These are phyloP conservation scores for Cyclostephanos invisitatus DNA, from an alignment of 108 stramenopile genomes.

Conservation along the genomic window DNA sequence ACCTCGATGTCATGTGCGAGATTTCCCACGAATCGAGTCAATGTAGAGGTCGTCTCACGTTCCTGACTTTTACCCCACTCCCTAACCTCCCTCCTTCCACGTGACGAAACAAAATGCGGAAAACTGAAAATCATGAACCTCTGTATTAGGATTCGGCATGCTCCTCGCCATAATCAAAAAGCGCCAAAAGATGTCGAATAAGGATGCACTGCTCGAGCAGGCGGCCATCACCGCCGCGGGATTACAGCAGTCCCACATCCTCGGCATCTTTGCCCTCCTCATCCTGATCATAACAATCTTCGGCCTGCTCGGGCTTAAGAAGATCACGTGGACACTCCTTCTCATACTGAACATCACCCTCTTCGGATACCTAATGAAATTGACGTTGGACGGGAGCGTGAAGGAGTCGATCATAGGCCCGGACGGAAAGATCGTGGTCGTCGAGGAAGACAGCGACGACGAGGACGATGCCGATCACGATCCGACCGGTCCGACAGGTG, in stretches of 20 bases:
- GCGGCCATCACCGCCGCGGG: slow-evolving; percentile 84
- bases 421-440: slow-evolving; percentile 65
- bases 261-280: slow-evolving; percentile 70
- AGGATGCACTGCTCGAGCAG: slow-evolving; percentile 85
- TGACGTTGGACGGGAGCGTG: slow-evolving; percentile 70
- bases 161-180: slow-evolving; percentile 66
- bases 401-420: slow-evolving; percentile 82
- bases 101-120: neutral
- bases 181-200: slow-evolving; percentile 82
- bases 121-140: too few relatives aligned
- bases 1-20: neutral
- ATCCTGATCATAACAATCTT: slow-evolving; percentile 74
- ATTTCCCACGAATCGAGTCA: too few relatives aligned
- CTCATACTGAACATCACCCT: slow-evolving; percentile 72
- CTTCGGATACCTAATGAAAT: slow-evolving; percentile 87
- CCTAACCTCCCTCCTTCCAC: neutral
- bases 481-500: neutral
- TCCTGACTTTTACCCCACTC: neutral
- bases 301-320: slow-evolving; percentile 74
- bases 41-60: slow-evolving; percentile 9
- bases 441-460: slow-evolving; percentile 21
- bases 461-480: slow-evolving; percentile 48
- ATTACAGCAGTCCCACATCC: slow-evolving; percentile 75
- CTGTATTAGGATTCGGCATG: slow-evolving; percentile 70
- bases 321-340: slow-evolving; percentile 80